Evolutionary conservation across 1,139 yeast genomes (phyloP), one percentile per base, ranked within the genome.

Genomic region (Nakaseomyces kungkrabaensis): DNA sequence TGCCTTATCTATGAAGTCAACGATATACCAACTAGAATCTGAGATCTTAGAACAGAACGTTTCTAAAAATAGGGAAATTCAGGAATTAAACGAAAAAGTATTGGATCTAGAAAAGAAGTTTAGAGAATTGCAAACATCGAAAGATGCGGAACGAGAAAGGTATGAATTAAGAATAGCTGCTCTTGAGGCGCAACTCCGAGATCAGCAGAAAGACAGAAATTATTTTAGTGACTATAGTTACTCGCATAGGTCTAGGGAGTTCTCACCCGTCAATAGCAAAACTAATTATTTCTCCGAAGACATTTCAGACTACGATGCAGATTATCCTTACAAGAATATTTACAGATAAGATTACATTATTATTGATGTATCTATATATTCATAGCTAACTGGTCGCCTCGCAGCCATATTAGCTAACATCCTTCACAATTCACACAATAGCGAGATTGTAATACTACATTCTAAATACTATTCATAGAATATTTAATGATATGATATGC

Each of bases 11-110:
- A 33, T 51, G 51, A 43, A 55, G 56, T 56, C 8, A 48, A 48
- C 27, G 11, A 33, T 7, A 38, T 58, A 32, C 52, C 22, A 31
- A 17, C 24, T 37, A 31, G 33, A 41, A 25, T 24, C 48, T 8
- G 32, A 33, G 42, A 34, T 46, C 17, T 17, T 41, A n/a, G 48
- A 41, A 29, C 44, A 46, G 44, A 38, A 38, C 13, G 48, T 37
- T 7, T n/a, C 43, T 3, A 54, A 55, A 34, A 65, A 59, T 33
- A 51, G 54, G 11, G 60, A 63, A 38, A 60, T 56, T 38, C 61
- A 60, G 50, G 53, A 53, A 5, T 45, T 60, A 43, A 57, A 59
- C 8, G 60, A 60, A 47, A 59, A 53, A 43, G 52, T 59, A 4
- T 58, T 54, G 25, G 45, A 55, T 8, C 43, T 63, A 13, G 65